These are phyloP conservation scores for Bruguiera sexangula DNA, from an alignment of 345 rosid species.

Conservation along the genomic window DNA sequence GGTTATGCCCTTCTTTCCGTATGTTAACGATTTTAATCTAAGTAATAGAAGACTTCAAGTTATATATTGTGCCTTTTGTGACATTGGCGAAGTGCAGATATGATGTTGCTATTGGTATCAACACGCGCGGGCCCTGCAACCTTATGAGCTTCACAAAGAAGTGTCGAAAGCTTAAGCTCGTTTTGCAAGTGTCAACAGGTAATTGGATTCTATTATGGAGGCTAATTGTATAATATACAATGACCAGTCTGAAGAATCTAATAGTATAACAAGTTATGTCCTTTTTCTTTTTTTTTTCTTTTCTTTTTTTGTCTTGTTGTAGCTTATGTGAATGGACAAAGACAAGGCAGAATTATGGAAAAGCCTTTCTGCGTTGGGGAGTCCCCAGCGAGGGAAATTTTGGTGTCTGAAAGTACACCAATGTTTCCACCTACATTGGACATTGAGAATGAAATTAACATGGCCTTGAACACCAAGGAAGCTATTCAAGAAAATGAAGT, in stretches of 20 bases:
- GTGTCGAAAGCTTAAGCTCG: conserved; percentile 63
- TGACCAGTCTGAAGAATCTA: too few relatives aligned
- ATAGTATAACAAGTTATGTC: too few relatives aligned
- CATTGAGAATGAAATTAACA: conserved; percentile 53
- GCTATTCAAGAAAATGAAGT: conserved; percentile 33
- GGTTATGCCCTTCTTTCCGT: conserved; percentile 15
- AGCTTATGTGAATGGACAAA: conserved; percentile 96
- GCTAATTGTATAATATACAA: too few relatives aligned
- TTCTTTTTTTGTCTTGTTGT: conserved; percentile 7
- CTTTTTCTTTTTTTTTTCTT: neutral
- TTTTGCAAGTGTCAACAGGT: conserved; percentile 80
- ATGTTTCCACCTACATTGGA: conserved; percentile 40
- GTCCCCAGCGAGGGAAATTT: conserved; percentile 59
- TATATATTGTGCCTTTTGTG: neutral
- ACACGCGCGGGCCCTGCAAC: conserved; percentile 66
- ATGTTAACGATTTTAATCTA: neutral
- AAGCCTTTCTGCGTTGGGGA: conserved; percentile 73
- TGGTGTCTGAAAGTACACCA: conserved; percentile 30
- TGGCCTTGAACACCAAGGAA: conserved; percentile 45
- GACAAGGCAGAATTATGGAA: conserved; percentile 86
- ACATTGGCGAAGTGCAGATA: conserved; percentile 42
- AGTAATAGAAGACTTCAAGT: neutral
- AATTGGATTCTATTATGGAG: neutral
- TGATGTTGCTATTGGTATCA: conserved; percentile 68
- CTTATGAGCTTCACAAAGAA: conserved; percentile 68